Base-by-base conservation (phyloP, 371 early-diverging fungal species). In the Mucor indicus region DNA sequence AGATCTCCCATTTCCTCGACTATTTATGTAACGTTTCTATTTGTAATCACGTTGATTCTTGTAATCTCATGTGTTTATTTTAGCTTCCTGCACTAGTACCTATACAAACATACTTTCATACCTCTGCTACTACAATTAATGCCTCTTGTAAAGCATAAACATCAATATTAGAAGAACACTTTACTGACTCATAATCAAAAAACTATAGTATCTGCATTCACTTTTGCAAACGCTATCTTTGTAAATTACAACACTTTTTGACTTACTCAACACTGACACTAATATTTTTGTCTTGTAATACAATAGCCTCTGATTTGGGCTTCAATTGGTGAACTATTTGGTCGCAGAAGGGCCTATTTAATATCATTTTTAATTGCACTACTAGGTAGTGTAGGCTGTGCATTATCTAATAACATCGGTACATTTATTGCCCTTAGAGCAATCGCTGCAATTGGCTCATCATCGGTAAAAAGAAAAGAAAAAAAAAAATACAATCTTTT, bases 301-400 rank as follows among this genome's bases (percentile, higher is more conserved):
- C n/a, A n/a, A n/a, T 48, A 67, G 67, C 70, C 70, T 10, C 29
- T 69, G 3, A 37, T 73, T 5, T 67, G 70, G 70, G 67, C 70
- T 4, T 47, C 60, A 29, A 55, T 69, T 48, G 58, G 67, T 36
- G 67, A 69, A 41, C 35, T 47, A 13, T 55, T 49, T 42, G 67
- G 67, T 50, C 49, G 74, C 33, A 69, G 74, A 31, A 45, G 40
- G 12, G 53, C 67, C 17, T 73, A 73, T 32, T 39, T 73, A 16
- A 52, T 69, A 8, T 73, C 74, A 4, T 62, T 65, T 20, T 47
- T 63, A 0, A 62, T 73, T 35, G 40, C 55, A 25, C 35, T 64
- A 1, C 16, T 62, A 19, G 74, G 67, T 25, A 60, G 48, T 36
- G 30, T 62, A 4, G 51, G 70, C 29, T 69, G 74, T 48, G 70